Evolutionary conservation across 768 basidiomycete genomes (phyloP).

Genomic region (Roridomyces roridus): DNA sequence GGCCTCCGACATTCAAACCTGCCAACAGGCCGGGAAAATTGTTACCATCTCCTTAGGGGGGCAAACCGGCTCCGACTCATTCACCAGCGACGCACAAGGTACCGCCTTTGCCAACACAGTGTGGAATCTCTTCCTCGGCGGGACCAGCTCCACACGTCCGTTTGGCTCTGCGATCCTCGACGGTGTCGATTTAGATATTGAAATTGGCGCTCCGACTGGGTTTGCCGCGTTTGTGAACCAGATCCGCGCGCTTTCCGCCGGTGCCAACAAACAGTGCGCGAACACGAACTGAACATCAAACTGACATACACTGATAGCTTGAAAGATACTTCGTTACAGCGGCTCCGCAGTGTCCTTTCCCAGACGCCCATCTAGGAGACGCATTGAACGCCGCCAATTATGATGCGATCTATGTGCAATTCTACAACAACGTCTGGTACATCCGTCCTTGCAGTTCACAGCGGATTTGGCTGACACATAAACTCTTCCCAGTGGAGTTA

Average conservation of each 20-base stretch:
- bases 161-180: conserved; percentile 71
- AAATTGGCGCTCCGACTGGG: conserved; percentile 56
- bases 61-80: conserved; percentile 57
- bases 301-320: too few species aligned
- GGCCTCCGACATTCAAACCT: conserved; percentile 59
- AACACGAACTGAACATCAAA: background rate
- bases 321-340: conserved; percentile 65
- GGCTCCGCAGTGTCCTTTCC: conserved; percentile 65
- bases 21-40: conserved; percentile 62
- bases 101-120: conserved; percentile 59
- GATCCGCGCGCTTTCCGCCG: conserved; percentile 48
- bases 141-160: conserved; percentile 60
- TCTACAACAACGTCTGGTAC: conserved; percentile 29
- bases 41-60: conserved; percentile 49
- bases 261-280: conserved; percentile 53
- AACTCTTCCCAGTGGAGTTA: background rate
- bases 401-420: conserved; percentile 68
- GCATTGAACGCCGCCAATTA: conserved; percentile 64
- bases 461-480: background rate
- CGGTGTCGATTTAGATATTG: conserved; percentile 70
- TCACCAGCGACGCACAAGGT: conserved; percentile 58
- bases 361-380: conserved; percentile 60
- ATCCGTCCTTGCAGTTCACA: background rate
- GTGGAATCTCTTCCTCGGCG: conserved; percentile 75
- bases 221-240: conserved; percentile 54